Base-by-base conservation (phyloP, 2,329 filamentous ascomycete genomes). In the Trichoderma afroharzianum region DNA sequence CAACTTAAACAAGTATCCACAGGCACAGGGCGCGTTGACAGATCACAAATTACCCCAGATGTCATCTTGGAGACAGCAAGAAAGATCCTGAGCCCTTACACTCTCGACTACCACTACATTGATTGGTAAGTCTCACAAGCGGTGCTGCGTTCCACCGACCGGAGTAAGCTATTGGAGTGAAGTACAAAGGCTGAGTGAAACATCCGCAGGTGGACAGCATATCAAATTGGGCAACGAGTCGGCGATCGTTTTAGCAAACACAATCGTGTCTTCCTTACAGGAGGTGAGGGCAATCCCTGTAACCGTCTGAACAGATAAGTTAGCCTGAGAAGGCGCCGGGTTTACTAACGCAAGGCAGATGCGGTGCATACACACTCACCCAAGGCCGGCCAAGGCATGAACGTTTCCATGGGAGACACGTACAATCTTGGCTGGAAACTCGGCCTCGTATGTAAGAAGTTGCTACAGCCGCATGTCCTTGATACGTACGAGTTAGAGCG, bases 351-450 rank as follows among this genome's bases (percentile, higher is more conserved):
- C 26, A 14, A 24, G 63, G 77, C 55, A 69, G 91, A 89, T 79
- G 90, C 86, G 1, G 85, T 88, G 1, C 82, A 87, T 77, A 83
- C 85, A 9, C 78, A 83, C 85, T 21, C 83, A 63, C 89, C 89
- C 21, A 92, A 92, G 76, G 90, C 88, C 0, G 90, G 90, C 3
- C 90, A 92, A 76, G 91, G 91, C 11, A 92, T 93, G 90, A 93
- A 93, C 75, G 87, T 92, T 4, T 88, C 85, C 28, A 91, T 93
- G 88, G 90, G 92, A 75, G 91, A 93, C 77, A 64, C 76, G 2
- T 77, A 75, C 77, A 88, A 88, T 71, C 83, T 88, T 0, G 86
- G 85, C 0, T 89, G 87, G 87, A 89, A 89, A 76, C 76, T 89
- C 0, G 85, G 83, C 0, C 77, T 81, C 0, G 85, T 85, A 0